These are phyloP conservation scores for Starmera amethionina DNA, from an alignment of 805 yeast genomes.

Conservation along the genomic window DNA sequence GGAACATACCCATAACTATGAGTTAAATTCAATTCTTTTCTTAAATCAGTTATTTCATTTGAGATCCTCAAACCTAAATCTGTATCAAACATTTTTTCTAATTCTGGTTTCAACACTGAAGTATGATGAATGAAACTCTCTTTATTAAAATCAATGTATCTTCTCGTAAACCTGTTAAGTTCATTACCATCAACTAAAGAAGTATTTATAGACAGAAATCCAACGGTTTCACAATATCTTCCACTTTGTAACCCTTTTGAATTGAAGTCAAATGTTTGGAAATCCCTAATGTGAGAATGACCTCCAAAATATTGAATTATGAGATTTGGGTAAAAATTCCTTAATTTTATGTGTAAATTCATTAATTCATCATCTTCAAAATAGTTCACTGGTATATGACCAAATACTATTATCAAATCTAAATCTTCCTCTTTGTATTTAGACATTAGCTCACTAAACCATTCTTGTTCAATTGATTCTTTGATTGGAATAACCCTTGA, in stretches of 20 bases:
- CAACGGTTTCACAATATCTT: constrained; percentile 87
- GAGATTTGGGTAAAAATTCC: constrained; percentile 48
- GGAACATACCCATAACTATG: constrained; percentile 58
- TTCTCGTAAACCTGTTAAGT: constrained; percentile 36
- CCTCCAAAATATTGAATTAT: constrained; percentile 88
- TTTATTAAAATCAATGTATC: constrained; percentile 75
- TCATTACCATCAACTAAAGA: constrained; percentile 9
- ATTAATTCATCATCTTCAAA: constrained; percentile 23
- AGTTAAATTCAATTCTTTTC: constrained; percentile 44
- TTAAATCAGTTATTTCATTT: constrained; percentile 28
- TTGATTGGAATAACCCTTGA: constrained; percentile 56
- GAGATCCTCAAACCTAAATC: constrained; percentile 41
- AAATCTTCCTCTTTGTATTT: constrained; percentile 29
- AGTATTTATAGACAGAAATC: constrained; percentile 58
- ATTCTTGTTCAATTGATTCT: constrained; percentile 41
- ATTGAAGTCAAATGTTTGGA: constrained; percentile 50
- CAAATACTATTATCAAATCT: constrained; percentile 63
- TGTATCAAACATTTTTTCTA: constrained; percentile 37
- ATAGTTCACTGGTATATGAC: constrained; percentile 65
- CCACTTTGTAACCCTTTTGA: constrained; percentile 88
- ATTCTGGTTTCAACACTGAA: constrained; percentile 1
- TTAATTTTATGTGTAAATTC: constrained; percentile 31
- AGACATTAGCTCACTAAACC: constrained; percentile 48
- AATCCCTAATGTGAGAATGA: constrained; percentile 88
- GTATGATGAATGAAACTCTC: constrained; percentile 64